Evolutionary conservation across 176 grass and related monocot species (phyloP), one percentile per base, ranked within the genome.

Genomic region (Tillandsia fasciculata): DNA sequence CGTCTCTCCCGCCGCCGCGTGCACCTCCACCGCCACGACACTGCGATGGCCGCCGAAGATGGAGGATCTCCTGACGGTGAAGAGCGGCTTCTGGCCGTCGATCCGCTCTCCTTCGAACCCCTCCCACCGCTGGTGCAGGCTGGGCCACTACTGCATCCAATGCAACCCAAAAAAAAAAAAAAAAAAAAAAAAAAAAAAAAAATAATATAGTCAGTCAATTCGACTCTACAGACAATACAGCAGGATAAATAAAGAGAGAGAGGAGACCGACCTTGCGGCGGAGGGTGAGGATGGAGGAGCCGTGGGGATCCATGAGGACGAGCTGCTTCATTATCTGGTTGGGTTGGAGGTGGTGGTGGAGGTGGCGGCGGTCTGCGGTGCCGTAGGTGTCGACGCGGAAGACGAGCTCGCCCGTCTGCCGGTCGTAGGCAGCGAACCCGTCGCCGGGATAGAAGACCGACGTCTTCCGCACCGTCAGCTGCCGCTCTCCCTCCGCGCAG

Each of bases 401-500:
- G 42, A 84, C 82, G 9, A 99, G 74, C 42, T 64, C 84, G 0
- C 94, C 94, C 2, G 77, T 90, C n/a, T 74, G 71, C 82, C 88
- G 86, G 83, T 99, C 94, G 79, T 93, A 99, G 64, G 87, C 94
- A 64, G 81, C 89, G 59, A 93, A 84, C 1, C 94, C 89, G 73
- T 99, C 94, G 1, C 89, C 89, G 0, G 78, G 84, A 0, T 65
- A 82, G 81, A 99, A 99, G 12, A 99, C 72, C 61, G 89, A 86
- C 12, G 94, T 99, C 87, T 99, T 99, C 71, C 87, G 67, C 74
- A 99, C 94, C 77, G 94, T 99, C 63, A 99, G 79, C 83, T 90
- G 87, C 81, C 82, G 63, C 54, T 90, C 89, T 78, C 73, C 78
- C 22, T 53, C 64, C 27, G 52, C 74, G 80, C 87, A 99, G 70